Percentiles rank a stretch among this genome's conserved stretches.
phyloP scores from a whole-genome alignment of 306 rosid genomes.

The Castanea mollissima region DNA sequence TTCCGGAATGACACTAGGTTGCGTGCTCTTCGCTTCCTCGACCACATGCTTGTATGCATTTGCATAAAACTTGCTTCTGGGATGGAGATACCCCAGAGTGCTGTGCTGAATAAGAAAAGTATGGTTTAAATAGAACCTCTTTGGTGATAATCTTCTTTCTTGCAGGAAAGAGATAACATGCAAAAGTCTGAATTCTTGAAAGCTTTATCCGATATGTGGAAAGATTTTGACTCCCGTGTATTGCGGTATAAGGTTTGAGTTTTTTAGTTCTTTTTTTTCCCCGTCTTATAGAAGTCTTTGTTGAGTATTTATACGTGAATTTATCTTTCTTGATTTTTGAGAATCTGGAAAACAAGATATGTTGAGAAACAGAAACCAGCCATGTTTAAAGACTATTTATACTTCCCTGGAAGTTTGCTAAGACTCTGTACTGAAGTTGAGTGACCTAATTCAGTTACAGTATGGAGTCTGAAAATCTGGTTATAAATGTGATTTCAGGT shows the following conservation, averaged over 20 bases:
- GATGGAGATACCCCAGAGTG: constrained; percentile 7
- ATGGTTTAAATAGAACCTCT: constrained; percentile 2
- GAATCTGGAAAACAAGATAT: no score
- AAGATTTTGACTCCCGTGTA: constrained; percentile 96
- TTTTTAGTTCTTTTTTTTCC: constrained; percentile 13
- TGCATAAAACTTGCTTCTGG: constrained; percentile 25
- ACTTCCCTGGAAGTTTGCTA: not conserved
- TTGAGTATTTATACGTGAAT: not conserved
- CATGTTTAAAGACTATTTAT: not conserved
- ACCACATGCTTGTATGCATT: constrained; percentile 94
- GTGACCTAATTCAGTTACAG: not conserved
- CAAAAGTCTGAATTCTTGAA: constrained; percentile 96
- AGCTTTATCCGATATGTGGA: constrained; percentile 98
- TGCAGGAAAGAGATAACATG: constrained; percentile 99
- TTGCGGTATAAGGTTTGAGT: constrained; percentile 90
- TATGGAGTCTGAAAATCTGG: not conserved
- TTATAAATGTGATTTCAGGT: not conserved
- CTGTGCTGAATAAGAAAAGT: not conserved
- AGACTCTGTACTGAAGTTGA: not conserved
- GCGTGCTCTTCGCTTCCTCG: constrained; percentile 99
- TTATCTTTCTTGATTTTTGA: not conserved
- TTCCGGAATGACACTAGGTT: constrained; percentile 90
- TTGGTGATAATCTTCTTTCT: constrained; percentile 18
- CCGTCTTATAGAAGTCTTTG: not conserved
- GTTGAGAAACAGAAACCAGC: no score